Base-by-base conservation (phyloP, 2,329 filamentous ascomycete genomes). In the Blastomyces parvus region DNA sequence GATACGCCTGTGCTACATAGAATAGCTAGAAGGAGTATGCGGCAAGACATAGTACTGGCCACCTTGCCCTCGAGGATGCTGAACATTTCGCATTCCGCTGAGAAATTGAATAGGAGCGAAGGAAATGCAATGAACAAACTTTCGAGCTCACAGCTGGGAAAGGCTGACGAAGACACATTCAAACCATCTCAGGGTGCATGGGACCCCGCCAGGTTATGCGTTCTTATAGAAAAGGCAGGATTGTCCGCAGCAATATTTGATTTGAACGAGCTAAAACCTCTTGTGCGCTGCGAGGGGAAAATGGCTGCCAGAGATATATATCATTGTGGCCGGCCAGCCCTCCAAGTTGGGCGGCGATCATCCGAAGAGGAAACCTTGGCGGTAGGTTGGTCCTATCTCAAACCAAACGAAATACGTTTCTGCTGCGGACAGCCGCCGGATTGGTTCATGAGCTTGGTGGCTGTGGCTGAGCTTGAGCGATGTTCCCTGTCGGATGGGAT, bases 401-500 rank as follows among this genome's bases (percentile, higher is more conserved):
- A 46, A 22, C 22, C 30, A 44, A 30, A 59, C 6, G 40, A 25
- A n/a, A 46, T 59, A 40, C 3, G 33, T 17, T 17, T 22, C 7
- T 46, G 22, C 22, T 46, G 57, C 2, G 17, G 17, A 44, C 33
- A 30, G 22, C 8, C 40, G 2, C 44, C 40, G 30, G 38, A 59
- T 59, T 59, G 38, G 57, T 33, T 14, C 57, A 46, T 33, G 57
- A n/a, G 9, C 7, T 7, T n/a, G 19, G 38, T 59, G 57, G 57
- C 57, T 59, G 57, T 14, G 57, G 57, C 57, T 59, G 57, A 59
- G 57, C 8, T 27, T 27, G 27, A 55, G 36, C 25, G 36, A n/a
- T 30, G 19, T 38, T 38, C 36, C 33, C 19, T 36, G 22, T 57
- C 25, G 8, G 17, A 57, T 13, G 3, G 5, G 27, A 27, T 27